These are phyloP conservation scores for Phytophthora sp. DNA, from an alignment of 352 stramenopile species.

Conservation along the genomic window DNA sequence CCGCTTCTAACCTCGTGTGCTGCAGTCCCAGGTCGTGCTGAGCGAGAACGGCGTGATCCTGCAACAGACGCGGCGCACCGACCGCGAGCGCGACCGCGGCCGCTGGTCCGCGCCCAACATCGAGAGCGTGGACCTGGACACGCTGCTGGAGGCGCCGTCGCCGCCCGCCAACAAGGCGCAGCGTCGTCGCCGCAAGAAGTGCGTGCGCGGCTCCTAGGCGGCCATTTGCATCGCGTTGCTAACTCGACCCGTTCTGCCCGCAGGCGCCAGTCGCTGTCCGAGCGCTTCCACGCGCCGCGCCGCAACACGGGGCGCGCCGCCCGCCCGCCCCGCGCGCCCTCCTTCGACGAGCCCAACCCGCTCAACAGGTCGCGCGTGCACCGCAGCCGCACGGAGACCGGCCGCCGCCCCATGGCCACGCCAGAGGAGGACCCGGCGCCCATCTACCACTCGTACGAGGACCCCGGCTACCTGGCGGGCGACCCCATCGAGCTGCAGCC, in stretches of 20 bases:
- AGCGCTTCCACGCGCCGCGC: conserved; percentile 34
- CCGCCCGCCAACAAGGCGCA: conserved; percentile 30
- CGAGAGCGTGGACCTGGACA: conserved; percentile 82
- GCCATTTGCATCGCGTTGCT: neutral
- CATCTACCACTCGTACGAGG: conserved; percentile 83
- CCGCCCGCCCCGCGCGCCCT: conserved; percentile 25
- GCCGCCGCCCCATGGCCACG: conserved; percentile 19
- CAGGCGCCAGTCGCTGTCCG: conserved; percentile 42
- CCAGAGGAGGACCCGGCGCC: conserved; percentile 41
- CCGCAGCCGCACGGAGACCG: conserved; percentile 40
- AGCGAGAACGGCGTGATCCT: conserved; percentile 54
- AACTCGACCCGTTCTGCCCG: neutral
- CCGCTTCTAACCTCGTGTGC: neutral
- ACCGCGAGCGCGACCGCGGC: conserved; percentile 49
- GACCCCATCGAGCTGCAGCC: conserved; percentile 65
- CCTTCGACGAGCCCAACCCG: conserved; percentile 27
- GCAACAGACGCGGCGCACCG: conserved; percentile 27
- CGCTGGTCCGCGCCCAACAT: conserved; percentile 77
- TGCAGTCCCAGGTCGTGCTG: conserved; percentile 69
- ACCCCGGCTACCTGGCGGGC: conserved; percentile 67
- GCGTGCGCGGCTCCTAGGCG: too few relatives aligned
- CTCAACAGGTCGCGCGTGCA: conserved; percentile 28
- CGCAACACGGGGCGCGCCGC: conserved; percentile 1
- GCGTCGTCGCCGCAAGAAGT: conserved; percentile 64
- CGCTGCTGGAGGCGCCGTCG: conserved; percentile 74